Percentiles rank a stretch among this genome's conserved stretches.
Evolutionary conservation across 352 stramenopile genomes (phyloP).

Genomic region (Globisporangium cystogenes): DNA sequence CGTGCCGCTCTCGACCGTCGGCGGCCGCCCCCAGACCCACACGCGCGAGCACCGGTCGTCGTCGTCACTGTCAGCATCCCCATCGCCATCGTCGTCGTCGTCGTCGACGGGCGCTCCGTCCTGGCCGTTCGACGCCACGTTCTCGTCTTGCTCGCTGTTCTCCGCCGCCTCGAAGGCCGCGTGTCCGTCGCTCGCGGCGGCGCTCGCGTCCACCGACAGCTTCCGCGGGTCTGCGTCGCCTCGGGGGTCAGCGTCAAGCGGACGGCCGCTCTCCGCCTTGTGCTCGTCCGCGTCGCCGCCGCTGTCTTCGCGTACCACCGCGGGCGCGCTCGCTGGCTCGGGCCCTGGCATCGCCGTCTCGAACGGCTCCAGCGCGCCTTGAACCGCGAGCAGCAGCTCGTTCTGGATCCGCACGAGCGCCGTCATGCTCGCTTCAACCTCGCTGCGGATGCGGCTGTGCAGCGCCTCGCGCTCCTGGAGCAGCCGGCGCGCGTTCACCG

Average conservation of each 20-base stretch:
- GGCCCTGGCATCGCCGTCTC: slow-evolving; percentile 8
- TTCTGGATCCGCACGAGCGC: slow-evolving; percentile 45
- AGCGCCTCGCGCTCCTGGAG: slow-evolving; percentile 46
- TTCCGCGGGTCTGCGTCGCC: background rate
- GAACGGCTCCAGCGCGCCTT: slow-evolving; percentile 29
- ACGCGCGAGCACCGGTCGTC: slow-evolving; percentile 30
- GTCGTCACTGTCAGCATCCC: too few relatives aligned
- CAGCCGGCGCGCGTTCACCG: slow-evolving; percentile 33
- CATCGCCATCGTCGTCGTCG: background rate
- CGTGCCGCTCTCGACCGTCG: slow-evolving; percentile 41
- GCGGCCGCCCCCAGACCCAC: slow-evolving; percentile 68
- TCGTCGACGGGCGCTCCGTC: slow-evolving; percentile 1
- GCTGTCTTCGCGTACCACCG: background rate
- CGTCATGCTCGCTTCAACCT: slow-evolving; percentile 53
- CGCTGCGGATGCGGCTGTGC: slow-evolving; percentile 27
- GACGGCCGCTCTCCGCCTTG: background rate
- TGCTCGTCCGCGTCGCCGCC: background rate
- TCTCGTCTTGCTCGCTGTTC: slow-evolving; percentile 2
- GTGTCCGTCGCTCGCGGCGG: background rate
- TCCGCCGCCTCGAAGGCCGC: slow-evolving; percentile 5
- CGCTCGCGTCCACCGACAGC: background rate
- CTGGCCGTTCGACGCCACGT: background rate
- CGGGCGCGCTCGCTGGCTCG: background rate
- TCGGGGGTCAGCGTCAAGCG: background rate
- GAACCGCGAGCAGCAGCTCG: slow-evolving; percentile 30